phyloP scores from a whole-genome alignment of 139 green algal genomes.

The Ulvella scutata region DNA sequence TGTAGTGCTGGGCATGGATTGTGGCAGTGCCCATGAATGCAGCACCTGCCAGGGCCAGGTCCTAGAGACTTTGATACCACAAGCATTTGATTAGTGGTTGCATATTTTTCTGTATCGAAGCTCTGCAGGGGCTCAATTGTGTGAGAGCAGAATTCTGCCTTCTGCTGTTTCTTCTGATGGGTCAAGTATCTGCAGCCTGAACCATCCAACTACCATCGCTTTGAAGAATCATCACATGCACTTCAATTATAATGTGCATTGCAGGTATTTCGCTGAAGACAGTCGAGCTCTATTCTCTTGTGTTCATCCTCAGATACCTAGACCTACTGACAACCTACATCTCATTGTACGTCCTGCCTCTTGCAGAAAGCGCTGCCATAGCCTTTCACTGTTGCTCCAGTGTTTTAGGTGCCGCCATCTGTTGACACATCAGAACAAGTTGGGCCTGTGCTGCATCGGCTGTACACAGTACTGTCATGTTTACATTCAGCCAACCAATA shows the following conservation, averaged over 20 bases:
- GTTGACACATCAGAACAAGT: neutral
- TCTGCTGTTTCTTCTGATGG: neutral
- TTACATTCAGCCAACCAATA: no score
- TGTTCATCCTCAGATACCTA: slow-evolving; percentile 92
- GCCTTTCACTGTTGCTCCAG: neutral
- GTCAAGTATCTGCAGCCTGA: neutral
- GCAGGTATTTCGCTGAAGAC: slow-evolving; percentile 93
- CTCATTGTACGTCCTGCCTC: slow-evolving; percentile 51
- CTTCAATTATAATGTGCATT: neutral
- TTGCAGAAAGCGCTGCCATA: neutral
- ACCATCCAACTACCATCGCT: neutral
- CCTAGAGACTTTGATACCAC: neutral
- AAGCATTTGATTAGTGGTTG: neutral
- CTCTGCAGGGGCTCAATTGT: neutral
- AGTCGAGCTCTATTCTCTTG: slow-evolving; percentile 90
- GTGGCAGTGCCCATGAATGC: no score
- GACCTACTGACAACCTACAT: slow-evolving; percentile 90
- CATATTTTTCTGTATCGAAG: no score
- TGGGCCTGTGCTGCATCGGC: neutral
- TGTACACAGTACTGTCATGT: no score
- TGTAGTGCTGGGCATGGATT: no score
- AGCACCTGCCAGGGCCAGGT: neutral
- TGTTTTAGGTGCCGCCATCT: neutral
- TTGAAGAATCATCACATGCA: neutral
- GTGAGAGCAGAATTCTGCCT: no score